Base-by-base conservation (phyloP, 176 grass and related monocot species). In the Oropetium thomaeum region DNA sequence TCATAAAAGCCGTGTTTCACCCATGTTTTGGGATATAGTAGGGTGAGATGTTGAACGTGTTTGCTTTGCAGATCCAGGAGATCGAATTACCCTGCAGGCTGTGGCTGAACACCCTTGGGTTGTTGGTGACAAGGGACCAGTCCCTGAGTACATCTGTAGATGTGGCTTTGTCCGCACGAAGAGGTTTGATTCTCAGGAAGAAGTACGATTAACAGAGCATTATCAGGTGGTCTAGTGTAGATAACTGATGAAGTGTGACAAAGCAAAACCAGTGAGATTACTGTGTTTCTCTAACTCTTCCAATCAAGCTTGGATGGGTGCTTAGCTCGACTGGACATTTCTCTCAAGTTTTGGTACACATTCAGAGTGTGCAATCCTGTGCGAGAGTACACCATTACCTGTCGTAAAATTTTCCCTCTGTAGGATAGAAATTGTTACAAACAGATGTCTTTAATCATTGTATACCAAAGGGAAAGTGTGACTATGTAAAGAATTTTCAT, bases 51-150 rank as follows among this genome's bases (percentile, higher is more conserved):
- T 69, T 60, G 71, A 67, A 61, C 9, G 26, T 76, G 33, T 7
- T 63, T 85, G 29, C 20, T 42, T 64, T 47, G 47, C 81, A 93
- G 90, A 93, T 87, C 94, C 88, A 27, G 58, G 51, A 58, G 47
- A 80, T 32, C 93, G 88, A 2, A 85, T 91, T 20, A 93, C 88
- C 34, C 83, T 97, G 72, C 83, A 84, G 77, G 81, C 73, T 63
- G 88, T 61, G 13, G 85, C 88, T 25, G 86, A 87, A 74, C 94
- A 97, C 91, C 85, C 85, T 68, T 91, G 90, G 93, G 83, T 97
- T 53, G 75, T 77, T 72, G 83, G 78, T 6, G 83, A 85, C 4
- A 38, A 90, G 52, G 90, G 90, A 2, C 90, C 94, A 41, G 81
- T 93, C 49, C 74, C 73, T 37, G 86, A 93, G 33, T 91, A 78